Evolutionary conservation across 306 rosid species (phyloP).

Genomic region (Vigna reflexopilosa): DNA sequence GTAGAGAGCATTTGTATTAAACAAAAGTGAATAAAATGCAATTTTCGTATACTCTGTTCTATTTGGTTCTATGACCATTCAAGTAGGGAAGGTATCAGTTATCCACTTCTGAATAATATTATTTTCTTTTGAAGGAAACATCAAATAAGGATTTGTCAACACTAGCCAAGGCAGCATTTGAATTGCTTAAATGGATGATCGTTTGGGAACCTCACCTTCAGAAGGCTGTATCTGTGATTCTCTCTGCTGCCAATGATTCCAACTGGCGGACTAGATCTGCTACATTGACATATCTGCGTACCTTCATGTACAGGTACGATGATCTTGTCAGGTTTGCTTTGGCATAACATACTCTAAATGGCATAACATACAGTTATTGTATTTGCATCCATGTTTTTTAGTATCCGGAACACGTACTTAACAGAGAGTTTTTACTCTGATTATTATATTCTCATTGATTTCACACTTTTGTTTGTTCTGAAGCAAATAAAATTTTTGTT

Average conservation of each 20-base stretch:
- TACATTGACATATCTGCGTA: conserved; percentile 85
- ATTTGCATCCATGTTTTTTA: conserved; percentile 29
- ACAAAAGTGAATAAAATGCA: not conserved
- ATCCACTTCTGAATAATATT: conserved; percentile 46
- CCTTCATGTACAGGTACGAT: conserved; percentile 94
- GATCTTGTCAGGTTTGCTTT: conserved; percentile 41
- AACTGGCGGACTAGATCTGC: conserved; percentile 98
- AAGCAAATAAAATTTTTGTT: conserved; percentile 33
- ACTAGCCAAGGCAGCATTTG: conserved; percentile 91
- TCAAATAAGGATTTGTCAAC: conserved; percentile 95
- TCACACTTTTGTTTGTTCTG: conserved; percentile 31
- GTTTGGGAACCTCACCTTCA: conserved; percentile 88
- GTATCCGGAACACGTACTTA: conserved; percentile 8
- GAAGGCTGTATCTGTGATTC: conserved; percentile 78
- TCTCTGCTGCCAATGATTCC: conserved; percentile 85
- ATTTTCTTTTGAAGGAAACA: conserved; percentile 75
- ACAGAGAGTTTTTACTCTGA: conserved; percentile 6
- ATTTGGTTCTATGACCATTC: conserved; percentile 22
- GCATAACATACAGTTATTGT: not conserved
- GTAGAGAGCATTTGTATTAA: conserved; percentile 18
- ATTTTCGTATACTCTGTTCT: conserved; percentile 31
- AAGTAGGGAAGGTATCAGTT: conserved; percentile 21
- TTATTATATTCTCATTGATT: conserved; percentile 35
- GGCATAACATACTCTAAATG: conserved; percentile 27
- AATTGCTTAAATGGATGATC: conserved; percentile 90